phyloP scores from a whole-genome alignment of 352 stramenopile genomes.

The Pythium brassicae region DNA sequence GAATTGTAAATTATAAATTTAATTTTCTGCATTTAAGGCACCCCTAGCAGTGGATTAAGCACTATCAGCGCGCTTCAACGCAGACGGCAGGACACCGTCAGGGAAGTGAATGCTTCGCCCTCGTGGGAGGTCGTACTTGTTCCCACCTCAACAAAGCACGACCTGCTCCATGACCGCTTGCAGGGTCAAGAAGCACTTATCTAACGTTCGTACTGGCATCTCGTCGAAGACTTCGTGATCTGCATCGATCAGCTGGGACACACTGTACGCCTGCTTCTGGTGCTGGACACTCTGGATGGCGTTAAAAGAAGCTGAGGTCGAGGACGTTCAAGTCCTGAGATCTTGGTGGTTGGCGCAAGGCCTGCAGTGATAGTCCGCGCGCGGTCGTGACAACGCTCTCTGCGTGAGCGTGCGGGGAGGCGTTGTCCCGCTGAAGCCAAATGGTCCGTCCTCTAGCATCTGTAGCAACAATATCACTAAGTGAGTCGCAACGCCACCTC shows the following conservation, averaged over 20 bases:
- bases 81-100: no score
- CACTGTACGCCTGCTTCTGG: not conserved
- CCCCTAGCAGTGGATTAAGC: no score
- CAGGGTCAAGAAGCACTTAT: constrained; percentile 11
- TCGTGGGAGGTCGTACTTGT: no score
- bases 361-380: not conserved
- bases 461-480: not conserved
- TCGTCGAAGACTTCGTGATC: not conserved
- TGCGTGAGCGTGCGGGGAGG: not conserved
- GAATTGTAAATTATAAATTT: no score
- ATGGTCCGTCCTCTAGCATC: not conserved
- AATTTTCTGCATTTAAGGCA: no score
- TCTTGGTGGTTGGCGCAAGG: not conserved
- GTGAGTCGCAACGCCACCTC: not conserved
- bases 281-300: constrained; percentile 11
- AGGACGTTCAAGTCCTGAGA: not conserved
- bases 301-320: constrained; percentile 1
- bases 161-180: constrained; percentile 11
- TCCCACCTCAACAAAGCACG: no score
- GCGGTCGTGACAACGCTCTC: not conserved
- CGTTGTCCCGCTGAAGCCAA: not conserved
- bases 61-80: no score
- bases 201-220: constrained; percentile 1
- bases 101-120: no score
- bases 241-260: constrained; percentile 6